Evolutionary conservation across 2,329 filamentous ascomycete genomes (phyloP), one percentile per base, ranked within the genome.

Genomic region (Cadophora luteo-olivacea): DNA sequence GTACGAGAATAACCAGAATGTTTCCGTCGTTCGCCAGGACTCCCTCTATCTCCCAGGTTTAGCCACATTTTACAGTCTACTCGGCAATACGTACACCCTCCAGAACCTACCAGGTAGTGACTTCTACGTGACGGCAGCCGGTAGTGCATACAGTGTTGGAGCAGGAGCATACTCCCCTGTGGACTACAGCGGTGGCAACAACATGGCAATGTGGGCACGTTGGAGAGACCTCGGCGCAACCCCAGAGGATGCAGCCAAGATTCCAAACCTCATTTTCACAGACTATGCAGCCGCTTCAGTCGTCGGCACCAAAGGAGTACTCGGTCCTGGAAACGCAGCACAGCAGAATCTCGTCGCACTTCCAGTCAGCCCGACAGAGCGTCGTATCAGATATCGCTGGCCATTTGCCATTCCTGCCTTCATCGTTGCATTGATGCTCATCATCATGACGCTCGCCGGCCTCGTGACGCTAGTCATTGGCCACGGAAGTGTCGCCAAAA

Each of bases 261-360:
- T 84, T 9, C 72, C 83, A 12, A 81, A 83, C 69, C 74, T 83
- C 0, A 77, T 84, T 5, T 84, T 81, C 79, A 84, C 82, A 0
- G 82, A 85, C 66, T 65, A 82, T 7, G 78, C 79, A 1, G 79
- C 82, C 0, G 82, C 81, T n/a, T 74, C 80, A 1, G 79, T 84
- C 0, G 76, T 83, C 0, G 82, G 82, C 4, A 83, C 80, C 1
- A 78, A 73, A 61, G 72, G 71, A 0, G 66, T 72, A 29, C 63
- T 72, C 9, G 70, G 70, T 2, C 51, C 65, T 29, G 57, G 61
- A 49, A 76, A 76, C 41, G 25, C 62, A 0, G 70, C 68, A 2
- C 54, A 48, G 2, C 24, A 57, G 1, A 72, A 73, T 51, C 22
- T 64, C 3, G 60, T 66, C 8, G 25, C 49, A 29, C 61, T 79